phyloP scores from a whole-genome alignment of 23 red algal genomes.

The Cyanidiococcus yangmingshanensis region DNA sequence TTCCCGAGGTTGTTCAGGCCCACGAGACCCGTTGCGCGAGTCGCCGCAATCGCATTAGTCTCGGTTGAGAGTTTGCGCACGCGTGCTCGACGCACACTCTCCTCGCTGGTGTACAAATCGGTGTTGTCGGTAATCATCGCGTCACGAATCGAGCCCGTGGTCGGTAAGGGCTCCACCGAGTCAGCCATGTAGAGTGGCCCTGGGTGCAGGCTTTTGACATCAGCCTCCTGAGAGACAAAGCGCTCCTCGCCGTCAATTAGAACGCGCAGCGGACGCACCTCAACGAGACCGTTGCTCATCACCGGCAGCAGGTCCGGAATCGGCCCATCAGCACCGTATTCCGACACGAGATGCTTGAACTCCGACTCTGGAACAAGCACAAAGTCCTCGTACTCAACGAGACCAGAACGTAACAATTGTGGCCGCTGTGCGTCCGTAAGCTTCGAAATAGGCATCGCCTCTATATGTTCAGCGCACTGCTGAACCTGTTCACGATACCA shows the following conservation, averaged over 20 bases:
- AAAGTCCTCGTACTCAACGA: constrained; percentile 14
- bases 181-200: neutral
- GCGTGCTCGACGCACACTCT: neutral
- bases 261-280: constrained; percentile 7
- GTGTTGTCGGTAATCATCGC: constrained; percentile 16
- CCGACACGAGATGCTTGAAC: neutral
- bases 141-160: neutral
- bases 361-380: neutral
- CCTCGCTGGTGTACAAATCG: neutral
- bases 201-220: neutral
- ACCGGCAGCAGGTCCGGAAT: neutral
- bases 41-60: neutral
- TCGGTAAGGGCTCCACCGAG: neutral
- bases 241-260: neutral
- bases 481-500: constrained; percentile 9
- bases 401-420: neutral
- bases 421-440: constrained; percentile 6
- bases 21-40: constrained; percentile 4
- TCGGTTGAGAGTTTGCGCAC: neutral
- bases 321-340: neutral
- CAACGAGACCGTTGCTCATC: constrained; percentile 20
- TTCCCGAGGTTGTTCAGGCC: constrained; percentile 32
- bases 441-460: constrained; percentile 4
- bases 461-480: neutral
- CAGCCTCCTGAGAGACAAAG: constrained; percentile 18